These are phyloP conservation scores for Fusarium agapanthi DNA, from an alignment of 2,329 filamentous ascomycete genomes.

Conservation along the genomic window DNA sequence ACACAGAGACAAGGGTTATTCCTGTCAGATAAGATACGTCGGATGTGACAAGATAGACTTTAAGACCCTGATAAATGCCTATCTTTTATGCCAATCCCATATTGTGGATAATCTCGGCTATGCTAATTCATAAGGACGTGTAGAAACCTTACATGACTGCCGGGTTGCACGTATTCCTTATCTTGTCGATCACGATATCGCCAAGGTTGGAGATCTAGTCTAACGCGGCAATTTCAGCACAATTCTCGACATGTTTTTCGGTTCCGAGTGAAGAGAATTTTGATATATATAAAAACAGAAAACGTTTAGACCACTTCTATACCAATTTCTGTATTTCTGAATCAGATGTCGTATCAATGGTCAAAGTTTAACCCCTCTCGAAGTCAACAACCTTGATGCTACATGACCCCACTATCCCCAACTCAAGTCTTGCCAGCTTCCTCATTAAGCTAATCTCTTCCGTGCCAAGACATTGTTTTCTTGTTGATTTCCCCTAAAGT, in stretches of 20 bases:
- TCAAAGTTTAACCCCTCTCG: slow-evolving; percentile 1
- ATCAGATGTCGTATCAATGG: not conserved
- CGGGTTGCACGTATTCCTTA: not conserved
- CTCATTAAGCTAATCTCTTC: slow-evolving; percentile 20
- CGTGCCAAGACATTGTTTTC: slow-evolving; percentile 23
- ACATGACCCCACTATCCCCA: slow-evolving; percentile 11
- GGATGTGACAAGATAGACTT: not conserved
- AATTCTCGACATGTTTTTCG: not conserved
- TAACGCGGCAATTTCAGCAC: fast-evolving
- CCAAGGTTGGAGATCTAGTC: not conserved
- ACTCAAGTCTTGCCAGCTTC: slow-evolving; percentile 19
- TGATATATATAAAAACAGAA: fast-evolving
- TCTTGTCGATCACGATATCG: slow-evolving; percentile 12
- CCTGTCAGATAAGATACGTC: not conserved
- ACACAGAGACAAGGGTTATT: not conserved
- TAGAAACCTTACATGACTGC: not conserved
- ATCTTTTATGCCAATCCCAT: not conserved
- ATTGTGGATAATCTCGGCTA: not conserved
- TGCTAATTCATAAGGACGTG: not conserved
- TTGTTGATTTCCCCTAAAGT: not conserved
- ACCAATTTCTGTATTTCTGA: fast-evolving
- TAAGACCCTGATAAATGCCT: not conserved
- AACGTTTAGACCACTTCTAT: fast-evolving
- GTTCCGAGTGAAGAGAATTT: fast-evolving
- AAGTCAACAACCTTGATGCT: slow-evolving; percentile 3